Evolutionary conservation across 1,284 basidiomycete genomes (phyloP), one percentile per base, ranked within the genome.

Genomic region (Polyporus tsugae): DNA sequence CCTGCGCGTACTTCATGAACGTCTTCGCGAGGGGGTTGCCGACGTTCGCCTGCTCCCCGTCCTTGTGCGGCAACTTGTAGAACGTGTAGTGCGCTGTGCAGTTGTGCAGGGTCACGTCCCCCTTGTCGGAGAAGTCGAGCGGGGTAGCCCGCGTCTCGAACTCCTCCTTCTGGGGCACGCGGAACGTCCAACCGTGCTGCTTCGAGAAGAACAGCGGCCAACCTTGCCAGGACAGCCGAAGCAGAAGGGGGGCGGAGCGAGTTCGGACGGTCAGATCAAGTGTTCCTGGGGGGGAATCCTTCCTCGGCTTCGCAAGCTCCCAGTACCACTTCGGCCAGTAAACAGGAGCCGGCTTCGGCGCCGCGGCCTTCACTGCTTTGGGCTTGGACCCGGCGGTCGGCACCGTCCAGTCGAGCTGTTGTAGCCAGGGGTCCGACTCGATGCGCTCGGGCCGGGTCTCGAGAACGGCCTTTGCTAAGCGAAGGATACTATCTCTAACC

Each of bases 271-370:
- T 97, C 65, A 99, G 83, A 75, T 98, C 95, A 38, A 98, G 85
- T 2, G 90, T 86, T 6, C 91, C 91, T 0, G 90, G 88, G 1
- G 86, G 81, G 61, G 82, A 74, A 68, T 82, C 89, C 75, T 91
- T 92, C 80, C 87, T 90, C 3, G 92, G 91, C 73, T 84, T 90
- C 4, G 91, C 82, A 3, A 96, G 87, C 49, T 99, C 96, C 95
- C 94, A 97, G 78, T 96, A 99, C 97, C 98, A 99, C 77, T 96
- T 95, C 0, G 97, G 97, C 91, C 91, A 92, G 38, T 83, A 69
- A 0, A 90, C 84, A 0, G 84, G 81, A 9, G 83, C 81, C 10
- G 83, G 81, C 74, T 87, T 88, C 39, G 70, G 35, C 57, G 71
- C 73, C 13, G 71, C 63, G 15, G 68, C 53, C 41, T 67, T 73